These are phyloP conservation scores for Exophiala oligosperma DNA, from an alignment of 2,329 filamentous ascomycete genomes.

Conservation along the genomic window DNA sequence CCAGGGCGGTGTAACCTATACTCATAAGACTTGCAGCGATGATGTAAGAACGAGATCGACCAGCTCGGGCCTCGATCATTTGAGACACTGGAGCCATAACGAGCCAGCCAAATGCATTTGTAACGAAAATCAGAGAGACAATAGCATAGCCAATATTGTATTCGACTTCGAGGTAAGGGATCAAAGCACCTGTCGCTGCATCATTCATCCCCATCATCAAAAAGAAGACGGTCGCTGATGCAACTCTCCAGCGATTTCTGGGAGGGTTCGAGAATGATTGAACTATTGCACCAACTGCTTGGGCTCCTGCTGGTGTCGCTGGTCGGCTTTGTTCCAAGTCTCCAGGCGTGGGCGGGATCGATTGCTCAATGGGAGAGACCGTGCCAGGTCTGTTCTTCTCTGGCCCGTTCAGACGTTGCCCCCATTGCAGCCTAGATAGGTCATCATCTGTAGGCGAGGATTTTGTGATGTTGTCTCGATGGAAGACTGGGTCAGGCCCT, in stretches of 20 bases:
- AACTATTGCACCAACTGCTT: slow-evolving; percentile 28
- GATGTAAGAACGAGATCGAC: slow-evolving; percentile 64
- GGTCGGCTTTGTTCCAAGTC: slow-evolving; percentile 32
- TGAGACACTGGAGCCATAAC: slow-evolving; percentile 70
- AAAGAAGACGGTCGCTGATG: slow-evolving; percentile 64
- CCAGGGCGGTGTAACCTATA: slow-evolving; percentile 64
- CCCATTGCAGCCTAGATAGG: slow-evolving; percentile 26
- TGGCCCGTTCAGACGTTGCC: slow-evolving; percentile 21
- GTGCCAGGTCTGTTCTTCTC: background rate
- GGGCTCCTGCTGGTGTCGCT: slow-evolving; percentile 22
- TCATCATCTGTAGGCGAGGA: slow-evolving; percentile 25
- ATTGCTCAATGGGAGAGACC: slow-evolving; percentile 4
- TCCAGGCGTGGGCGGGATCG: slow-evolving; percentile 23
- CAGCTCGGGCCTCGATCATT: slow-evolving; percentile 60
- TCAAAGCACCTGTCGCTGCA: slow-evolving; percentile 72
- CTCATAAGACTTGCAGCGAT: slow-evolving; percentile 59
- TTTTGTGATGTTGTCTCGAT: slow-evolving; percentile 30
- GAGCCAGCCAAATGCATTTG: slow-evolving; percentile 76
- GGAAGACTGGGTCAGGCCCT: slow-evolving; percentile 40
- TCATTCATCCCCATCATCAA: slow-evolving; percentile 74
- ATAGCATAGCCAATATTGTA: slow-evolving; percentile 76
- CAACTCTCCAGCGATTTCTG: slow-evolving; percentile 70
- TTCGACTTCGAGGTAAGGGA: slow-evolving; percentile 76
- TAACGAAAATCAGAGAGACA: slow-evolving; percentile 79
- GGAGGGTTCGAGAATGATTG: slow-evolving; percentile 34